Evolutionary conservation across 2,329 filamentous ascomycete genomes (phyloP), one percentile per base, ranked within the genome.

Genomic region (Ophiostoma tasmaniense): DNA sequence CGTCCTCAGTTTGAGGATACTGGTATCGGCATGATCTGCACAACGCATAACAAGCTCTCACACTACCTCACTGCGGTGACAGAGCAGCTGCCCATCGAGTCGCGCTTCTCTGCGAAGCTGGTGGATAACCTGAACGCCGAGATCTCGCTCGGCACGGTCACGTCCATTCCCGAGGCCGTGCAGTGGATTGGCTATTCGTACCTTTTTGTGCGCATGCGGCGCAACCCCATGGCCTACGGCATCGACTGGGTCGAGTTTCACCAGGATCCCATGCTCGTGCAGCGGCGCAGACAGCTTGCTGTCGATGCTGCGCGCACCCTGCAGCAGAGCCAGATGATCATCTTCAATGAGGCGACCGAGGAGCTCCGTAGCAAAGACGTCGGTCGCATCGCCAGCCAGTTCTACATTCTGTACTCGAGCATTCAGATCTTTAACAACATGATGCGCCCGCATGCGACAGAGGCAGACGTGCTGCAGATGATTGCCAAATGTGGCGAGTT

Each of bases 101-200:
- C 94, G n/a, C 90, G 89, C 70, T 97, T 99, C 76, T 97, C 93
- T 1, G 86, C 91, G 39, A 96, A 96, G 78, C 82, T 99, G 13
- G 93, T 99, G 1, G 95, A 99, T 77, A 99, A 99, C 73, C 80
- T 99, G 70, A 99, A 99, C 73, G 95, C 95, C 0, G 95, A 99
- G 77, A 93, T 99, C 72, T 87, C 93, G 0, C 80, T 99, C 10
- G 95, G 95, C 0, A 99, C 96, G 0, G 96, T 99, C 22, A 98
- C 94, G 0, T 97, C 94, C 0, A 90, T 99, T 1, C 83, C 89
- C 1, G 96, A 99, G 80, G 95, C 92, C 0, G 93, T 97, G 0
- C 92, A 96, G 73, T 99, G 95, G 95, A 89, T 99, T 39, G 94
- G 96, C 17, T 99, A 99, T 77, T 97, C 94, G 0, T 99, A 98